phyloP scores from a whole-genome alignment of 257 asterid species.

The Primulina eburnea region DNA sequence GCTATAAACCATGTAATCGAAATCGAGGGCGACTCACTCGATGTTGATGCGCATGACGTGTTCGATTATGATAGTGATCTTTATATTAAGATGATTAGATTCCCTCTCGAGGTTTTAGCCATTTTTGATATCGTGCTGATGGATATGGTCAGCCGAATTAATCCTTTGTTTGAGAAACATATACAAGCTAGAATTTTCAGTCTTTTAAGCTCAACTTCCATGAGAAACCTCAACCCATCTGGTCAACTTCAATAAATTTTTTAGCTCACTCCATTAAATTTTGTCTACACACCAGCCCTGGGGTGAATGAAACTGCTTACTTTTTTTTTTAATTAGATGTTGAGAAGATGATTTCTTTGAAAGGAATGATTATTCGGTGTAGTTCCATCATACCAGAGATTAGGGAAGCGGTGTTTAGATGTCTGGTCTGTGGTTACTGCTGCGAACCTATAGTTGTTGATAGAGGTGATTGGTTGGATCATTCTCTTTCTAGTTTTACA shows the following conservation, averaged over 20 bases:
- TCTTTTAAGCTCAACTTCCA: slow-evolving; percentile 69
- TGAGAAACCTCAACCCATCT: slow-evolving; percentile 94
- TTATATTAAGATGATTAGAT: slow-evolving; percentile 86
- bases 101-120: slow-evolving; percentile 94
- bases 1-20: slow-evolving; percentile 67
- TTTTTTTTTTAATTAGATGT: slow-evolving; percentile 53
- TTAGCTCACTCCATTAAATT: background rate
- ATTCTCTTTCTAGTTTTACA: slow-evolving; percentile 4
- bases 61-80: slow-evolving; percentile 71
- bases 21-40: slow-evolving; percentile 94
- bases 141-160: slow-evolving; percentile 77
- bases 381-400: slow-evolving; percentile 97
- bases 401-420: slow-evolving; percentile 90
- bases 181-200: slow-evolving; percentile 89
- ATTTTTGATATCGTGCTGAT: slow-evolving; percentile 87
- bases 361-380: slow-evolving; percentile 96
- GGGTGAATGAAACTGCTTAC: background rate
- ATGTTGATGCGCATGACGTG: slow-evolving; percentile 85
- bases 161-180: slow-evolving; percentile 85
- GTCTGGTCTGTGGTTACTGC: slow-evolving; percentile 93
- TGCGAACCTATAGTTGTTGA: slow-evolving; percentile 87
- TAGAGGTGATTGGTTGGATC: slow-evolving; percentile 55
- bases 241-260: slow-evolving; percentile 46
- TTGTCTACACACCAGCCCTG: background rate
- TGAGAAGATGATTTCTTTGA: slow-evolving; percentile 91